Evolutionary conservation across 371 early-diverging fungal species (phyloP), one percentile per base, ranked within the genome.

Genomic region (Apophysomyces variabilis): DNA sequence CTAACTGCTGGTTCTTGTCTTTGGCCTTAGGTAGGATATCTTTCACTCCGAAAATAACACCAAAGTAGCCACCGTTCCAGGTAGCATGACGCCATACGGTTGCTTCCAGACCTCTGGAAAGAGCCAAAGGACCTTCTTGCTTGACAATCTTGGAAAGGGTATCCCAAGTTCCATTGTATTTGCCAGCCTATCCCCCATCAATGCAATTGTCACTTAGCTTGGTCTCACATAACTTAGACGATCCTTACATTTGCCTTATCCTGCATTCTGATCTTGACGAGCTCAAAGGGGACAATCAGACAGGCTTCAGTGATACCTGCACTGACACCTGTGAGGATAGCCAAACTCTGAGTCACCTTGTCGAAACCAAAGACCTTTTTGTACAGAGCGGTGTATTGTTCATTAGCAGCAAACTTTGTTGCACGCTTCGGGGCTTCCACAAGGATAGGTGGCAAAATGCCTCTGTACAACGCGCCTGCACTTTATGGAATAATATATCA

Each of bases 351-450:
- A 57, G 85, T 89, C 65, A 93, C 83, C 75, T 91, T 85, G 38
- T 89, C 87, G 57, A 82, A 62, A n/a, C 88, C 87, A 78, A 94
- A 87, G 59, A 89, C 36, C 65, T 84, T 85, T 74, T 82, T 89
- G 75, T 87, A 93, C 66, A 92, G 73, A 16, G 79, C 74, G 5
- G 88, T 87, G 70, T 93, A 95, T 78, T 93, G 92, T 75, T 95
- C 97, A 72, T 97, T 97, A 46, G 96, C 91, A 13, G 95, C 92
- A 84, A 98, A 97, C 77, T 98, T 98, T 78, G 93, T 96, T 12
- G 97, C 96, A 61, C 99, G 90, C 85, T 98, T 98, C 16, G 99
- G 99, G 54, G 99, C 99, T 83, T 98, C 99, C 1, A 98, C 96
- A 82, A 97, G 81, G 75, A 98, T 95, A 5, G 99, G 99, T 18